Evolutionary conservation across 148 eudicot genomes (phyloP), one percentile per base, ranked within the genome.

Genomic region (Gaultheria prostrata): DNA sequence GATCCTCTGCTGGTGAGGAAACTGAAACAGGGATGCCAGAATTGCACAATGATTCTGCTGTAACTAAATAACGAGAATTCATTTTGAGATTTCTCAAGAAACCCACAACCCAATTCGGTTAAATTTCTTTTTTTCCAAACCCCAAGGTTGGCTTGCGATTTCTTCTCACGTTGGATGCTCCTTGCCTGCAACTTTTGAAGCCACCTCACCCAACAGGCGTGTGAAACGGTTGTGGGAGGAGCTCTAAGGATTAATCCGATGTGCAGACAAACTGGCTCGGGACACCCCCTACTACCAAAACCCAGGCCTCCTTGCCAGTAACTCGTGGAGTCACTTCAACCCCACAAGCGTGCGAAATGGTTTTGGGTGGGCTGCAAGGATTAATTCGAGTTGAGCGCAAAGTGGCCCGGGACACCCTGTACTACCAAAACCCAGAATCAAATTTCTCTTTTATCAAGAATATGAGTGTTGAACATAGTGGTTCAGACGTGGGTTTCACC

Each of bases 21-120:
- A 84, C 71, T 11, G 90, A 51, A 53, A 86, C 86, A 6, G 67
- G 76, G 20, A 70, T 35, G 6, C 84, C 82, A 8, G 89, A 84
- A 51, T 24, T 84, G 77, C 92, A 85, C 28, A 86, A 17, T 4
- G 86, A 77, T 8, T 88, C 89, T 30, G 84, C 76, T 46, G 84
- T 75, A 15, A 87, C 87, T 30, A 85, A 82, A 76, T 84, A 85
- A 20, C 92, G 79, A 15, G 80, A 69, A 75, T 56, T 90, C 89
- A 88, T 90, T 63, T 73, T 17, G 53, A 32, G 32, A 1, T 72
- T 14, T 17, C 2, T 0, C 14, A 2, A 73, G 3, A 73, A 35
- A 73, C 48, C 26, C 18, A 45, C 32, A 3, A 59, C 74, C 57
- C 54, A 43, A 28, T 15, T 11, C 14, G 0, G 10, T 28, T 26